A percentile compares a stretch with the other conserved stretches of the same genome.
phyloP scores from a whole-genome alignment of 176 grass and related monocot genomes.

The Cymbopogon citratus region DNA sequence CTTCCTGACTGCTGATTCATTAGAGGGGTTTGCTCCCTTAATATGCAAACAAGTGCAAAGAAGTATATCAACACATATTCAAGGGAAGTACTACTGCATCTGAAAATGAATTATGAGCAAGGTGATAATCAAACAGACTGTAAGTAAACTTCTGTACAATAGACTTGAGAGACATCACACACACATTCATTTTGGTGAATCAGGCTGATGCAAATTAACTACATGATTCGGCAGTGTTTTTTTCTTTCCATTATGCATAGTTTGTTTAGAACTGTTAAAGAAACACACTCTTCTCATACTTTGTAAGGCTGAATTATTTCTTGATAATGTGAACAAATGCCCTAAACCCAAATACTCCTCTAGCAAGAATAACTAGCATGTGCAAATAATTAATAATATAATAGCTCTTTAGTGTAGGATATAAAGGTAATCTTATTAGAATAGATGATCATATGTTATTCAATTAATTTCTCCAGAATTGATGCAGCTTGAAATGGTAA shows the following conservation, averaged over 20 bases:
- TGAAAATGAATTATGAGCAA: background rate
- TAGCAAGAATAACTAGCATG: background rate
- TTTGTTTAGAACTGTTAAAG: background rate
- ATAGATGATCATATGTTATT: background rate
- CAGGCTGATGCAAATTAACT: background rate
- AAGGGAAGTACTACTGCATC: background rate
- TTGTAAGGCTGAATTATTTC: background rate
- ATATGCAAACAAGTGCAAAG: slow-evolving; percentile 18
- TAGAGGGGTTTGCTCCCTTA: slow-evolving; percentile 35
- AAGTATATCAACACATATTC: slow-evolving; percentile 1
- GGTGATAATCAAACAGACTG: background rate
- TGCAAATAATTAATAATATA: background rate
- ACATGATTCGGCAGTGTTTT: background rate
- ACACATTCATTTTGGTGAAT: background rate
- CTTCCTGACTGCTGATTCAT: slow-evolving; percentile 67
- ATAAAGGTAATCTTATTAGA: background rate
- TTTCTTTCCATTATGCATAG: background rate
- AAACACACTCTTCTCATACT: background rate
- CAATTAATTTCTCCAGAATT: background rate
- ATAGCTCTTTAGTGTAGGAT: background rate
- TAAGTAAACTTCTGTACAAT: background rate
- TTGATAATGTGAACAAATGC: background rate
- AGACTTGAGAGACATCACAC: background rate
- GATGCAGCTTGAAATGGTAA: background rate
- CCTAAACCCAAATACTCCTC: background rate